phyloP scores from a whole-genome alignment of 768 basidiomycete genomes.

The Panaeolus papilionaceus region DNA sequence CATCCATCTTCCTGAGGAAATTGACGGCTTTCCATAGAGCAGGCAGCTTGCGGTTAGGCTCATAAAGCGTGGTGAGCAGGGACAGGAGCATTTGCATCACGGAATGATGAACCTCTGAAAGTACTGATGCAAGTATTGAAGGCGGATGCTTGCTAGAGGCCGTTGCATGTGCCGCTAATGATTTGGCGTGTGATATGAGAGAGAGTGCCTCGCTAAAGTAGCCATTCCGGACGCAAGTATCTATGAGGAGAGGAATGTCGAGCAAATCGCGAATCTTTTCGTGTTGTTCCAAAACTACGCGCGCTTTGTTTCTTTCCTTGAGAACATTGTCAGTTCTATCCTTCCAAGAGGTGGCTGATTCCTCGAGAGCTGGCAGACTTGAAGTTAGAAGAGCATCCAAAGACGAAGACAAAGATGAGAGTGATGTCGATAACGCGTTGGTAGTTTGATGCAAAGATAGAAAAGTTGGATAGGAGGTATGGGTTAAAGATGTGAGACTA shows the following conservation, averaged over 20 bases:
- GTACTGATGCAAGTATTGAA: conserved; percentile 64
- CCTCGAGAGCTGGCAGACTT: conserved; percentile 80
- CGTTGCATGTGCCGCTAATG: conserved; percentile 50
- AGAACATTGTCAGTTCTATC: conserved; percentile 78
- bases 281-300: conserved; percentile 90
- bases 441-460: conserved; percentile 87
- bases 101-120: conserved; percentile 70
- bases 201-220: conserved; percentile 93
- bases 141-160: conserved; percentile 45
- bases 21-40: conserved; percentile 89
- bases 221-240: conserved; percentile 92
- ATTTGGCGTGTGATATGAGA: conserved; percentile 73
- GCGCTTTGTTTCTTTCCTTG: conserved; percentile 74
- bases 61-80: conserved; percentile 79
- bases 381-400: conserved; percentile 69
- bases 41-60: conserved; percentile 84
- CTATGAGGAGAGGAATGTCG: conserved; percentile 89
- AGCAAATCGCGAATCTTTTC: conserved; percentile 93
- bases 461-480: conserved; percentile 91
- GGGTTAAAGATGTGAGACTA: conserved; percentile 88
- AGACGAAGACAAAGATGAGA: conserved; percentile 77
- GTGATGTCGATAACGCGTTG: conserved; percentile 71
- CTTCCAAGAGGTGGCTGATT: conserved; percentile 73
- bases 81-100: conserved; percentile 66
- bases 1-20: conserved; percentile 85